phyloP scores from a whole-genome alignment of 306 rosid genomes.

The Cicer judaicum region DNA sequence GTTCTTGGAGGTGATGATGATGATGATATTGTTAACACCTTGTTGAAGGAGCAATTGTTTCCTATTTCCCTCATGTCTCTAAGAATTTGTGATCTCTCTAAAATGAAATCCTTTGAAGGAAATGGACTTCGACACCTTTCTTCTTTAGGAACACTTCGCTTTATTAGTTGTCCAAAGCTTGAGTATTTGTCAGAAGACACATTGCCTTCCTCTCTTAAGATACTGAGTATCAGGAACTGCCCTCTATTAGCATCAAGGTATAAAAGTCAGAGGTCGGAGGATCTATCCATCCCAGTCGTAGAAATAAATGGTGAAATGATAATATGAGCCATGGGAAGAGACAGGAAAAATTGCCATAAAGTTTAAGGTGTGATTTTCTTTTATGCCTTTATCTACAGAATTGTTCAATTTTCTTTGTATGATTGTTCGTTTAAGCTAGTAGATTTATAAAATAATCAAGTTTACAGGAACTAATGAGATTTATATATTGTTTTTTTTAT shows the following conservation, averaged over 20 bases:
- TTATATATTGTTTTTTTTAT: too few species aligned
- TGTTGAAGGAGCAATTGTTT: neutral
- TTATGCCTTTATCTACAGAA: too few species aligned
- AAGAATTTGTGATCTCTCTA: neutral
- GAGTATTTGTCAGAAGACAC: neutral
- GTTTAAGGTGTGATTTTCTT: neutral
- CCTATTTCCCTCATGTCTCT: neutral
- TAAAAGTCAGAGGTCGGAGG: neutral
- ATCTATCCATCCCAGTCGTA: neutral
- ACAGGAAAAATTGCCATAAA: neutral
- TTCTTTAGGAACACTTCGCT: neutral
- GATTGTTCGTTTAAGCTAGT: too few species aligned
- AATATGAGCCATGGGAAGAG: neutral
- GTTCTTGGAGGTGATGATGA: neutral
- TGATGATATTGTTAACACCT: neutral
- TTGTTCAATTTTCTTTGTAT: too few species aligned
- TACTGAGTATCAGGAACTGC: fast-evolving
- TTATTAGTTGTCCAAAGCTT: fast-evolving
- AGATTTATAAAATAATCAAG: too few species aligned
- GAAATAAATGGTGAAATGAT: neutral
- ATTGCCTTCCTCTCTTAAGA: neutral
- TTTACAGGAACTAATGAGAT: too few species aligned
- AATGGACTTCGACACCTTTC: slow-evolving; percentile 19
- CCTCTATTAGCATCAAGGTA: neutral
- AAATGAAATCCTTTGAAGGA: neutral